Base-by-base conservation (phyloP, 768 basidiomycete genomes). In the Tricholoma sp. region DNA sequence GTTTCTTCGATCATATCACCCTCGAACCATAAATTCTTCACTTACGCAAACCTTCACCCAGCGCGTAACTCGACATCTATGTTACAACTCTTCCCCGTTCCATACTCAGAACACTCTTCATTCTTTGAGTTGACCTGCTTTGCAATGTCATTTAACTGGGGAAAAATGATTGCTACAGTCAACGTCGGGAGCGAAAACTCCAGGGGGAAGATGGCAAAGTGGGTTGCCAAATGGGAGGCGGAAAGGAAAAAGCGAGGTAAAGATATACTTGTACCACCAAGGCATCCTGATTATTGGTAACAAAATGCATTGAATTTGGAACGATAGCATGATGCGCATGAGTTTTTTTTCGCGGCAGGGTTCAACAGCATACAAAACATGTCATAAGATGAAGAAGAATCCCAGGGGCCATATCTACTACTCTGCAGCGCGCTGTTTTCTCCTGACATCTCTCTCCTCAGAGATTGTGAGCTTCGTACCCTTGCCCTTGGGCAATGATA, bases 391-490 rank as follows among this genome's bases (percentile, higher is more conserved):
- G 64, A 54, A 64, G 55, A 66, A 66, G 59, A 56, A 57, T 57
- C 44, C 57, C 51, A 54, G 56, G 24, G 52, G 54, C 54, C 53
- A 45, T 42, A 54, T 64, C 75, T 81, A 84, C 74, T 81, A 84
- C 70, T 88, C 89, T 47, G 84, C 77, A 63, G 85, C 82, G 54
- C 84, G 83, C 69, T 77, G 77, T 79, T 85, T 90, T 80, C 95
- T 87, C 81, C 88, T 85, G 71, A 85, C 80, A 77, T 97, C 95
- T 66, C 95, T 83, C 82, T 98, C 92, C 82, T 95, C 93, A 13
- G 95, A 85, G 69, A 98, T 98, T 59, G 94, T 94, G 66, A 97
- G 89, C 75, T 98, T 97, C 72, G 85, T 89, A 78, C 95, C 96
- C 83, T 96, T 96, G 76, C 94, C 94, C 79, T 89, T 94, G 61